Base-by-base conservation (phyloP, 305 asterid genomes). In the Ilex paraguariensis region DNA sequence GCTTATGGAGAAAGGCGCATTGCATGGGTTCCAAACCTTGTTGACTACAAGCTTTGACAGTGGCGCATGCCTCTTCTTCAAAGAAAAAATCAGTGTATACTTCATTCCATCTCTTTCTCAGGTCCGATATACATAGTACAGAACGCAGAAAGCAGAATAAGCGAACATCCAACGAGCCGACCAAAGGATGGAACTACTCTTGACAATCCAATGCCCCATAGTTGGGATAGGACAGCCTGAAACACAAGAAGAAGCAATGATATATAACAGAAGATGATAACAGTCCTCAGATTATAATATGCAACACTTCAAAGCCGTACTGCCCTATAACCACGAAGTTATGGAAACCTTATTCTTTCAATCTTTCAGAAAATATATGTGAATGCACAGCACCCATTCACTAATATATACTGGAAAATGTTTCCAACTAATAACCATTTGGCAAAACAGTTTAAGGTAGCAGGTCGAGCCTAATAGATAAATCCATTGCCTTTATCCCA, bases 171-270 rank as follows among this genome's bases (percentile, higher is more conserved):
- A 42, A 73, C 58, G 42, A 77, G 46, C 56, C 69, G 70, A 67
- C 74, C 69, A 57, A 77, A 66, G 45, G 82, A 63, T 55, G 82
- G 79, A 39, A 67, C 50, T 58, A 66, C 42, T 73, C 79, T 77
- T 31, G 71, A 66, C 30, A 64, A 66, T 59, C 76, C 56, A 71
- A 77, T 77, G 54, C 67, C 66, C 44, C 67, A 62, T 46, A 73
- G 33, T 58, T 77, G 82, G 28, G 70, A 68, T 10, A 70, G 46
- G 8, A 69, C 79, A 63, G 68, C 76, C 82, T 77, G 71, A 66
- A 63, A 77, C 61, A 56, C 10, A 51, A 21, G 57, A 59, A 16
- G 9, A 57, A 54, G 46, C 64, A 44, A 12, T 54, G 30, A 10
- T 46, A 36, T 36, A 8, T 36, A 36, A 36, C 6, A 36, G 6